phyloP scores from a whole-genome alignment of 768 basidiomycete species.

The Lactarius psammicola region DNA sequence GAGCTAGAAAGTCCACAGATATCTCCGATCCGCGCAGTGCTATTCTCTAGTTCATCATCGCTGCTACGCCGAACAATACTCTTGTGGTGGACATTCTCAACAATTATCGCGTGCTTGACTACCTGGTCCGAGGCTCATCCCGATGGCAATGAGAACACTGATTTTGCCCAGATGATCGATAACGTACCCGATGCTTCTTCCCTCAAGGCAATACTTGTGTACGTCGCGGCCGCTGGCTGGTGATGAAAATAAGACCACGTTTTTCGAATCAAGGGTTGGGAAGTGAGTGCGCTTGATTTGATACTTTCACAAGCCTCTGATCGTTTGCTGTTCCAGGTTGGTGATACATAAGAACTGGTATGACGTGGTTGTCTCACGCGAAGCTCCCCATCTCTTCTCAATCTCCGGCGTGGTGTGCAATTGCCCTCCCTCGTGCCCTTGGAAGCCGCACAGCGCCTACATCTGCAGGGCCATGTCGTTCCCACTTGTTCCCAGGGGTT shows the following conservation, averaged over 20 bases:
- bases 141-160: constrained; percentile 45
- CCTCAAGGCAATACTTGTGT: constrained; percentile 76
- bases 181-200: constrained; percentile 77
- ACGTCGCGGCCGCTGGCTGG: constrained; percentile 82
- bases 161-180: constrained; percentile 45
- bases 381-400: too few relatives aligned
- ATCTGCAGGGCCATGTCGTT: too few relatives aligned
- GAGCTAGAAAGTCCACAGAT: constrained; percentile 18
- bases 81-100: constrained; percentile 50
- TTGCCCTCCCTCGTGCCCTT: too few relatives aligned
- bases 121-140: constrained; percentile 43
- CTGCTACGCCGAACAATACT: constrained; percentile 58
- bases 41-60: constrained; percentile 75
- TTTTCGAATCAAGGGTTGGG: too few relatives aligned
- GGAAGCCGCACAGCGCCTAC: too few relatives aligned
- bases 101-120: constrained; percentile 53
- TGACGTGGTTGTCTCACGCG: too few relatives aligned
- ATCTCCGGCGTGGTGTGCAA: too few relatives aligned
- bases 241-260: constrained; percentile 48
- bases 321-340: too few relatives aligned
- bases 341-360: too few relatives aligned
- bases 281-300: too few relatives aligned
- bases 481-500: too few relatives aligned
- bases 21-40: constrained; percentile 48
- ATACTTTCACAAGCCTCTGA: too few relatives aligned